Percentiles rank a stretch among this genome's conserved stretches.
Evolutionary conservation across 345 rosid species (phyloP).

Genomic region (Balakata baccata): DNA sequence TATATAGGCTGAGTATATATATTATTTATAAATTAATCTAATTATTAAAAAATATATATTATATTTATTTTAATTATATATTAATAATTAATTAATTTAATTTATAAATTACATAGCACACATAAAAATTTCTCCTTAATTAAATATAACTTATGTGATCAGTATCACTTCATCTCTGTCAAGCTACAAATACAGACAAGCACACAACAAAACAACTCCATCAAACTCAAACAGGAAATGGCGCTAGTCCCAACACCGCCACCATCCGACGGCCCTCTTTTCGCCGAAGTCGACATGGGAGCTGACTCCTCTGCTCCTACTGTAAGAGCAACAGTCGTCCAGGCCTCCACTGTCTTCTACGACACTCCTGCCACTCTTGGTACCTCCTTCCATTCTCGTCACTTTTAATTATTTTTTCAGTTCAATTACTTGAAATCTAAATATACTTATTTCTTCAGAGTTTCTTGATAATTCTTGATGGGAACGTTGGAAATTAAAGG

Average conservation of each 20-base stretch:
- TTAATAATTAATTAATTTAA: no score
- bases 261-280: conserved; percentile 36
- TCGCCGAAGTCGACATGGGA: conserved; percentile 82
- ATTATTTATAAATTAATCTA: no score
- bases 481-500: no score
- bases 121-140: no score
- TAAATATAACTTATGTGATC: no score
- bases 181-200: neutral
- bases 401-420: neutral
- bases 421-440: neutral
- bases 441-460: neutral
- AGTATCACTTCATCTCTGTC: neutral
- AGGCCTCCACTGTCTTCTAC: conserved; percentile 86
- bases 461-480: neutral
- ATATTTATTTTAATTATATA: no score
- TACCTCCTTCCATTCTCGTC: conserved; percentile 10
- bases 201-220: neutral
- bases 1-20: no score
- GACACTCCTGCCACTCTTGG: conserved; percentile 90
- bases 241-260: conserved; percentile 44
- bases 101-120: no score
- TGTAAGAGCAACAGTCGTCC: conserved; percentile 91
- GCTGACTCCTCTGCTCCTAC: conserved; percentile 47
- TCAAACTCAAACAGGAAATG: conserved; percentile 24
- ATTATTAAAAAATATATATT: no score